phyloP scores from a whole-genome alignment of 306 rosid genomes.

The Hylodesmum podocarpum region DNA sequence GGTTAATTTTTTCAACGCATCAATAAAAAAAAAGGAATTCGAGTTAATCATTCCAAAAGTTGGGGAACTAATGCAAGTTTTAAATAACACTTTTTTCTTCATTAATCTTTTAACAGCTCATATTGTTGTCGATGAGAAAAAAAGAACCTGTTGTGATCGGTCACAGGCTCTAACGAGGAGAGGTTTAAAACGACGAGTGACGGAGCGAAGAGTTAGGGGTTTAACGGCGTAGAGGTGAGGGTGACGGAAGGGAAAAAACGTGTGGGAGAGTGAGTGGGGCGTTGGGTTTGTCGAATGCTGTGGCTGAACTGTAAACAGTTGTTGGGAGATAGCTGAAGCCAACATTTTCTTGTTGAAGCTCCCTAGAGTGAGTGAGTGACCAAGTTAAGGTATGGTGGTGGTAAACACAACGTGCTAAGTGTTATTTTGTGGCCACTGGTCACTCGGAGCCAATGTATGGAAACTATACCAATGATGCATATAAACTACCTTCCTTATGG shows the following conservation, averaged over 20 bases:
- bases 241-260: constrained; percentile 37
- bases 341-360: background rate
- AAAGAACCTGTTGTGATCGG: constrained; percentile 57
- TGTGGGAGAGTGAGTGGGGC: constrained; percentile 51
- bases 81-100: too few relatives aligned
- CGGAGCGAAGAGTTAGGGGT: constrained; percentile 26
- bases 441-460: background rate
- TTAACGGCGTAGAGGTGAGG: constrained; percentile 4
- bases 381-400: background rate
- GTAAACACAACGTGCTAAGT: background rate
- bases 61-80: background rate
- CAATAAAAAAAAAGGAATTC: background rate
- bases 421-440: background rate
- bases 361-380: background rate
- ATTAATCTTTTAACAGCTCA: background rate
- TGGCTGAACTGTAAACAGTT: background rate
- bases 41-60: background rate
- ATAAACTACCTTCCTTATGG: too few relatives aligned
- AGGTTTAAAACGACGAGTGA: constrained; percentile 18
- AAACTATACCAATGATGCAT: too few relatives aligned
- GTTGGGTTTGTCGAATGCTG: constrained; percentile 27
- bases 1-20: background rate
- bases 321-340: background rate
- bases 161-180: constrained; percentile 48
- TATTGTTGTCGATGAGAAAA: background rate